A percentile compares a stretch with the other conserved stretches of the same genome.
Evolutionary conservation across 257 asterid species (phyloP).

Genomic region (Avicennia marina): DNA sequence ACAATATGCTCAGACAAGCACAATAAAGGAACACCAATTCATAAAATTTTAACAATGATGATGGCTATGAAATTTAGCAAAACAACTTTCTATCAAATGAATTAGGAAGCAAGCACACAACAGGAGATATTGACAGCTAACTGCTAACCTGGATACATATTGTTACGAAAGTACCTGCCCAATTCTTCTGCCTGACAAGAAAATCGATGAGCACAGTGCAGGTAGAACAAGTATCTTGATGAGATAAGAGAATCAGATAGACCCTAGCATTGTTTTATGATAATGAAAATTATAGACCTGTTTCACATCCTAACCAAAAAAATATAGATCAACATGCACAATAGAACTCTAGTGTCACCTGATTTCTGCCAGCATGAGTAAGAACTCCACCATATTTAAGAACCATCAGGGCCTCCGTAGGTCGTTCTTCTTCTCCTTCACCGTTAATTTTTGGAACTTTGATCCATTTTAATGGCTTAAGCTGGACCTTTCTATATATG

Average conservation of each 20-base stretch:
- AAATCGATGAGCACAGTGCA: conserved; percentile 15
- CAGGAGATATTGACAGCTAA: conserved; percentile 2
- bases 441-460: conserved; percentile 67
- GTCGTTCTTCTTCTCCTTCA: conserved; percentile 94
- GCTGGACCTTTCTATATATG: conserved; percentile 94
- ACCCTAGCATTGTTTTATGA: conserved; percentile 1
- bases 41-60: not conserved
- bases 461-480: conserved; percentile 91
- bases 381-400: conserved; percentile 99
- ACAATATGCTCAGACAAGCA: not conserved
- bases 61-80: conserved; percentile 3
- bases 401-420: conserved; percentile 97
- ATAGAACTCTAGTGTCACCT: conserved; percentile 45
- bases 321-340: conserved; percentile 16
- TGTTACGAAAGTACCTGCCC: conserved; percentile 93
- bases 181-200: conserved; percentile 91
- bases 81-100: not conserved
- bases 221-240: not conserved
- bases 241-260: conserved; percentile 10
- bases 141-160: conserved; percentile 91
- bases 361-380: conserved; percentile 98
- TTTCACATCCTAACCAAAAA: conserved; percentile 8
- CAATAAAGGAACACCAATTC: not conserved
- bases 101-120: conserved; percentile 13
- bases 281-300: not conserved